These are phyloP conservation scores for Bryoerythrophyllum caledonicum DNA, from an alignment of 225 moss, liverwort and hornwort genomes.

Conservation along the genomic window DNA sequence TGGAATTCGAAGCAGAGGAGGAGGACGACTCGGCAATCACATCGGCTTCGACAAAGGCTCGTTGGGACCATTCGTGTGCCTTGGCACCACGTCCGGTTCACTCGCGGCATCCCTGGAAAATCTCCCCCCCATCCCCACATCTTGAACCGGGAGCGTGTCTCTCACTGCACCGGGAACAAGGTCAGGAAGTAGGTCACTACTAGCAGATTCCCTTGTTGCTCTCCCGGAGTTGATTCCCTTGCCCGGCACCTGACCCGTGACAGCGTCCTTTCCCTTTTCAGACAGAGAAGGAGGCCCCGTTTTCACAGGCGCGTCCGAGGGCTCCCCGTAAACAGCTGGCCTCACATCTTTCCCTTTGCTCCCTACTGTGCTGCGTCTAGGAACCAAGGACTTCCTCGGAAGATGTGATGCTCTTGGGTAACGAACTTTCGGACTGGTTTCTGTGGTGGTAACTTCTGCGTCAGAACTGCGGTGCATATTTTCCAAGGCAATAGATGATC, in stretches of 20 bases:
- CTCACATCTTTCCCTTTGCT: slow-evolving; percentile 28
- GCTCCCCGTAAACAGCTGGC: slow-evolving; percentile 10
- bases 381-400: background rate
- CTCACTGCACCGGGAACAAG: background rate
- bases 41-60: slow-evolving; percentile 5
- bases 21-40: background rate
- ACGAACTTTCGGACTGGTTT: background rate
- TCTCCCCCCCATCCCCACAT: slow-evolving; percentile 7
- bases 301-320: background rate
- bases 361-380: slow-evolving; percentile 13
- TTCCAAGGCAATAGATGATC: background rate
- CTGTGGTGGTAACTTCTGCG: background rate
- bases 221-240: slow-evolving; percentile 29
- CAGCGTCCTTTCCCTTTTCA: slow-evolving; percentile 35
- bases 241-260: slow-evolving; percentile 39
- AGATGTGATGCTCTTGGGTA: slow-evolving; percentile 10
- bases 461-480: background rate
- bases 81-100: background rate
- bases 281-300: slow-evolving; percentile 17
- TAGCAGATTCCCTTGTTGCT: slow-evolving; percentile 16
- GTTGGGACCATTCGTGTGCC: slow-evolving; percentile 14
- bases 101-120: background rate
- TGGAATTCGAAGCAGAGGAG: background rate
- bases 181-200: background rate
- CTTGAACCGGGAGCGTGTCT: slow-evolving; percentile 5